phyloP scores from a whole-genome alignment of 768 basidiomycete genomes.

The Trametes maxima region DNA sequence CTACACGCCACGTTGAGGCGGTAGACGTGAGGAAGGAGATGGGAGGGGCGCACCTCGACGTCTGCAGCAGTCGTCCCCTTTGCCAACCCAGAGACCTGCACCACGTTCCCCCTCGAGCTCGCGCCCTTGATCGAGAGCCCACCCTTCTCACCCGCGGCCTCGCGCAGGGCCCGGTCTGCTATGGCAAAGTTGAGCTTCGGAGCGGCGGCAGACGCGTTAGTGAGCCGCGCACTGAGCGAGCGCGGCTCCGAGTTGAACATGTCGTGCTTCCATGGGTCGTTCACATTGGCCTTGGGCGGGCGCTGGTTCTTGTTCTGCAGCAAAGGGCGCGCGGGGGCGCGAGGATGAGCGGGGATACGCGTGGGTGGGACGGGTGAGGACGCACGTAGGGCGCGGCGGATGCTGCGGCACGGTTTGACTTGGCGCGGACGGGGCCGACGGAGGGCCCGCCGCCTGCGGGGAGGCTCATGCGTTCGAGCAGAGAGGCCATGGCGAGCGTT shows the following conservation, averaged over 20 bases:
- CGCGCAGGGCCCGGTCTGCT: slow-evolving; percentile 63
- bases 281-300: slow-evolving; percentile 63
- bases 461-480: slow-evolving; percentile 55
- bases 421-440: slow-evolving; percentile 28
- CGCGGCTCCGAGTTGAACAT: slow-evolving; percentile 42
- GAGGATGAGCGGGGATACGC: background rate
- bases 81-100: slow-evolving; percentile 75
- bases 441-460: slow-evolving; percentile 8
- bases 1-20: slow-evolving; percentile 21
- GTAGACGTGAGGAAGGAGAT: background rate
- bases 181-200: slow-evolving; percentile 59
- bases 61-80: slow-evolving; percentile 80
- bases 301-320: slow-evolving; percentile 46
- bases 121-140: slow-evolving; percentile 73
- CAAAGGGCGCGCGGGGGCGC: background rate
- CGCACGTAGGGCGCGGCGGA: slow-evolving; percentile 28
- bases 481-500: slow-evolving; percentile 47
- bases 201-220: slow-evolving; percentile 39
- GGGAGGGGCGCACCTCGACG: slow-evolving; percentile 50
- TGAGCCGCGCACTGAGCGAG: slow-evolving; percentile 59
- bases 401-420: slow-evolving; percentile 22
- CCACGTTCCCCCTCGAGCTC: slow-evolving; percentile 61
- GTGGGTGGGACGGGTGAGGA: slow-evolving; percentile 5
- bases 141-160: slow-evolving; percentile 47
- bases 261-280: slow-evolving; percentile 73